These are phyloP conservation scores for Russula foetens DNA, from an alignment of 768 basidiomycete species.

Conservation along the genomic window DNA sequence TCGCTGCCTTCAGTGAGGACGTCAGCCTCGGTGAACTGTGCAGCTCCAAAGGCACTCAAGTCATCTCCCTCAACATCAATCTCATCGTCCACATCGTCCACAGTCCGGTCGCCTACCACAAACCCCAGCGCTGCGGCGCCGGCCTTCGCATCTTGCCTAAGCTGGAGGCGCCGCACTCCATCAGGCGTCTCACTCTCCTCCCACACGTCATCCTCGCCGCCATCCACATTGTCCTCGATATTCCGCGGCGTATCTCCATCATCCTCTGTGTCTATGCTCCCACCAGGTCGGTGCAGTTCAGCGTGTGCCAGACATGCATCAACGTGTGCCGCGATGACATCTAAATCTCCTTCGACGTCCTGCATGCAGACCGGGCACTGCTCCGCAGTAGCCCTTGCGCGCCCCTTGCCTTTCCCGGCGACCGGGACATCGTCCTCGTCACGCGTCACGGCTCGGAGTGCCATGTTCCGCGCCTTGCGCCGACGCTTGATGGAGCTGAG, in stretches of 20 bases:
- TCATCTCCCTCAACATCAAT: slow-evolving; percentile 78
- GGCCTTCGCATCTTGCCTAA: not conserved
- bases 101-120: slow-evolving; percentile 46
- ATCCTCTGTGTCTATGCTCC: slow-evolving; percentile 27
- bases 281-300: slow-evolving; percentile 12
- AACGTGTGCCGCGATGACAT: slow-evolving; percentile 74
- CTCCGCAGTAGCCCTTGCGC: slow-evolving; percentile 21
- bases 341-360: slow-evolving; percentile 54
- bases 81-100: slow-evolving; percentile 67
- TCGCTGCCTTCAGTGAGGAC: slow-evolving; percentile 30
- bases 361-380: slow-evolving; percentile 66
- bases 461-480: slow-evolving; percentile 59
- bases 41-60: slow-evolving; percentile 52
- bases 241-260: slow-evolving; percentile 22
- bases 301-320: slow-evolving; percentile 67
- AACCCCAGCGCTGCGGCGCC: slow-evolving; percentile 39
- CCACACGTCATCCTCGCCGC: slow-evolving; percentile 33
- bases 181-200: slow-evolving; percentile 30
- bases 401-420: slow-evolving; percentile 19
- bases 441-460: slow-evolving; percentile 56
- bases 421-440: slow-evolving; percentile 39
- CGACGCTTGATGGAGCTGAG: slow-evolving; percentile 58
- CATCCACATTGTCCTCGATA: slow-evolving; percentile 20
- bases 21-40: slow-evolving; percentile 73
- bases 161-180: not conserved